phyloP scores from a whole-genome alignment of 192 early-diverging fungal genomes.

The Thamnidium elegans region DNA sequence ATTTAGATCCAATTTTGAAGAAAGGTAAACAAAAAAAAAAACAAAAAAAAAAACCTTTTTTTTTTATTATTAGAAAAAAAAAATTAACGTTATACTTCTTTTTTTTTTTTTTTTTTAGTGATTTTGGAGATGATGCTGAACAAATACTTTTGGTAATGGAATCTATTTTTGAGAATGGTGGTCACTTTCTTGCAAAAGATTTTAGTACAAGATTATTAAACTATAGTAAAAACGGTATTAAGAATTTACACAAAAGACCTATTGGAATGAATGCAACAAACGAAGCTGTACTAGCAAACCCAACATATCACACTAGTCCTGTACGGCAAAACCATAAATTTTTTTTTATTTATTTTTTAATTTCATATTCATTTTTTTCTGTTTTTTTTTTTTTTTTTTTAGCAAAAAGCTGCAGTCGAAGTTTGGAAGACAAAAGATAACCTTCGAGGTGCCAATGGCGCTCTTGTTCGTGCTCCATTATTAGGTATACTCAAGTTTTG shows the following conservation, averaged over 20 bases:
- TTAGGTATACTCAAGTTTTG: slow-evolving; percentile 43
- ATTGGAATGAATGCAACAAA: slow-evolving; percentile 55
- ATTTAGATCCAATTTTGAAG: slow-evolving; percentile 29
- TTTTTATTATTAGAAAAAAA: neutral
- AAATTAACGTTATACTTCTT: too few relatives aligned
- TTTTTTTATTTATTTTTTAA: neutral
- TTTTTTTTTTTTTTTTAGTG: slow-evolving; percentile 21
- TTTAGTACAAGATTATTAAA: slow-evolving; percentile 49
- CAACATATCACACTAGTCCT: slow-evolving; percentile 48
- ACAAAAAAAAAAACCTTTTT: neutral
- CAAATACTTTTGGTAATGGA: slow-evolving; percentile 57
- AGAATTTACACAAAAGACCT: slow-evolving; percentile 52
- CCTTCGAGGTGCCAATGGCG: slow-evolving; percentile 44
- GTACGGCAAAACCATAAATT: slow-evolving; percentile 17
- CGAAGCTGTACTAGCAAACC: slow-evolving; percentile 41
- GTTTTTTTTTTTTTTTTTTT: too few relatives aligned
- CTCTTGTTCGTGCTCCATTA: slow-evolving; percentile 43
- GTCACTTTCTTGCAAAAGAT: slow-evolving; percentile 43
- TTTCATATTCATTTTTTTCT: neutral
- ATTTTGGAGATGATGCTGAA: slow-evolving; percentile 54
- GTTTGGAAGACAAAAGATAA: slow-evolving; percentile 37
- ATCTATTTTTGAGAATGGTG: slow-evolving; percentile 47
- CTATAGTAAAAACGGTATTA: slow-evolving; percentile 54
- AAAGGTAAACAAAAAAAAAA: slow-evolving; percentile 31
- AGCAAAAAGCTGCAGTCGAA: slow-evolving; percentile 36